A percentile compares a stretch with the other conserved stretches of the same genome.
These are phyloP conservation scores for Serpula lacrymans DNA, from an alignment of 768 basidiomycete genomes.

Conservation along the genomic window DNA sequence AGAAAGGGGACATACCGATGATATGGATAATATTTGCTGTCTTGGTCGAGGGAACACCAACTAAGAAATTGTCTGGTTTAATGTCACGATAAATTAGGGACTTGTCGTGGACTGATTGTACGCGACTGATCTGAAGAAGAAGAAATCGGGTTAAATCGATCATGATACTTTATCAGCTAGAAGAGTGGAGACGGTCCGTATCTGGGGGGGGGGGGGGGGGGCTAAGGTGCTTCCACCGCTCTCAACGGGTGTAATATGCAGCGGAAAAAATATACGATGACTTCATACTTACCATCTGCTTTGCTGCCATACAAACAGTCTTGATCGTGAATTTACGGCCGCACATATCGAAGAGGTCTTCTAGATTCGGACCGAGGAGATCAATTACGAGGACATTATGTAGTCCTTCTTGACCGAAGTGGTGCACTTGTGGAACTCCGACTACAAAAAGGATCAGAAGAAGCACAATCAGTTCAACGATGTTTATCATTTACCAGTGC, in stretches of 20 bases:
- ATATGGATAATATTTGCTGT: constrained; percentile 85
- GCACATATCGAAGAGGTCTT: constrained; percentile 99
- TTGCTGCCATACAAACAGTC: constrained; percentile 98
- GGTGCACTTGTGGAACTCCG: constrained; percentile 96
- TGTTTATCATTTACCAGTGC: constrained; percentile 62
- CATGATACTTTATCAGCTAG: too few relatives aligned
- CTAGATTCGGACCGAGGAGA: constrained; percentile 93
- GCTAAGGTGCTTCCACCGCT: too few relatives aligned
- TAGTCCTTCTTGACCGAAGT: constrained; percentile 97
- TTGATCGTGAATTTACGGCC: constrained; percentile 97
- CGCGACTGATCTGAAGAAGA: constrained; percentile 80
- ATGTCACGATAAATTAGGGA: constrained; percentile 98
- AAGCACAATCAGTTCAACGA: constrained; percentile 11
- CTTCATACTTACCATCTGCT: constrained; percentile 81
- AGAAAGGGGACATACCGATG: constrained; percentile 60
- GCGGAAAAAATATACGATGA: too few relatives aligned
- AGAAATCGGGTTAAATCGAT: too few relatives aligned
- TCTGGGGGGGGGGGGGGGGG: too few relatives aligned
- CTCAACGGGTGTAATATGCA: too few relatives aligned
- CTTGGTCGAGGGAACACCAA: constrained; percentile 91
- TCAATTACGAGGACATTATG: constrained; percentile 96
- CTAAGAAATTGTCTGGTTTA: constrained; percentile 98
- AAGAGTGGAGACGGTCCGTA: too few relatives aligned
- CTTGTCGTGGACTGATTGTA: constrained; percentile 97
- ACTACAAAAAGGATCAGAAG: constrained; percentile 43